Conservation (phyloP, 306 rosid species). For the Luffa acutangula region DNA sequence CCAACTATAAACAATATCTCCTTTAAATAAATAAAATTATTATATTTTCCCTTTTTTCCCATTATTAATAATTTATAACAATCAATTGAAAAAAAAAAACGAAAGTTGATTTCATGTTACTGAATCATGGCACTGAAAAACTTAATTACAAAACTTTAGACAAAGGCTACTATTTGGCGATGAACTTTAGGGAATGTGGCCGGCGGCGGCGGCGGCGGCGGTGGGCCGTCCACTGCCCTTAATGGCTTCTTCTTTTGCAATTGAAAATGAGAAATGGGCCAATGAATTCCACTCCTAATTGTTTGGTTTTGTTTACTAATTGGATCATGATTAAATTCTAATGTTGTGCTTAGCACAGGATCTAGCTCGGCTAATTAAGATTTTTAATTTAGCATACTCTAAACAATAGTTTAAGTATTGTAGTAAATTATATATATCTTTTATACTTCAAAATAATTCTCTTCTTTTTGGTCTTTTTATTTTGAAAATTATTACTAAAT, state of each 20-base stretch:
- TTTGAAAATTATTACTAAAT: background rate
- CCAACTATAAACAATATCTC: background rate
- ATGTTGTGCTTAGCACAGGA: conserved; percentile 2
- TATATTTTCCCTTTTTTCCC: background rate
- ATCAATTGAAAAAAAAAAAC: background rate
- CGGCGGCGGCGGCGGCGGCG: background rate
- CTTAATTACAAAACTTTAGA: background rate
- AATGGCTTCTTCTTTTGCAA: conserved; percentile 1
- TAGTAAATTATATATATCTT: background rate
- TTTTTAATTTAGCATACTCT: background rate
- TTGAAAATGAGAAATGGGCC: background rate
- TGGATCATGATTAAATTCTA: background rate
- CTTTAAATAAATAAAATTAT: too few relatives aligned
- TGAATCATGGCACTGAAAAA: background rate
- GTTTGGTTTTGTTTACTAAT: background rate
- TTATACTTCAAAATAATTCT: background rate
- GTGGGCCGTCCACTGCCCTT: background rate
- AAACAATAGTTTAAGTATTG: background rate
- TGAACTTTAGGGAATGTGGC: background rate
- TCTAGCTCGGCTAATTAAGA: conserved; percentile 4
- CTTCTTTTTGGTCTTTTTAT: background rate
- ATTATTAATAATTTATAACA: too few relatives aligned
- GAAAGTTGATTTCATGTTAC: background rate
- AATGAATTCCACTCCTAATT: background rate
- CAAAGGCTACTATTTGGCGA: background rate